These are phyloP conservation scores for Carpinus fangiana DNA, from an alignment of 306 rosid genomes.

Conservation along the genomic window DNA sequence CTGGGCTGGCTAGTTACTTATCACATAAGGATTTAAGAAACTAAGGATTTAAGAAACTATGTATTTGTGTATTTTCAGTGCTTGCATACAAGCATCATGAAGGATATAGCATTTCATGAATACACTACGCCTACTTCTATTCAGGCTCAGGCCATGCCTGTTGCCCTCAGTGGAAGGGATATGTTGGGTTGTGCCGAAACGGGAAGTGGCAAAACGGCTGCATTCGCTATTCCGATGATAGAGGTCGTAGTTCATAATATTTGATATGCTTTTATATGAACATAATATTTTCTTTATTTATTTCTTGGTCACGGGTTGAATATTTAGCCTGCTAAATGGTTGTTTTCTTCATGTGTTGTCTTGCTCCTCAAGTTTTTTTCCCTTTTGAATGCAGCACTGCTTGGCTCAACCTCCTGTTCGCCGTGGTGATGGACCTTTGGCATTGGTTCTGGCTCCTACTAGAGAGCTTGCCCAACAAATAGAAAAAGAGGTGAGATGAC, in stretches of 20 bases:
- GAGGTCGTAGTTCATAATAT: conserved; percentile 49
- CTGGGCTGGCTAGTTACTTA: conserved; percentile 8
- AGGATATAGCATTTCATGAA: conserved; percentile 81
- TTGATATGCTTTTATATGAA: conserved; percentile 21
- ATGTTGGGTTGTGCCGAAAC: conserved; percentile 90
- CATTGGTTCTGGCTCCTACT: conserved; percentile 84
- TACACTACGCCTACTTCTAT: conserved; percentile 88
- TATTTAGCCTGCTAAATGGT: neutral
- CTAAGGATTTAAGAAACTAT: neutral
- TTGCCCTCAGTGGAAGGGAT: conserved; percentile 85
- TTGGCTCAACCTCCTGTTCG: conserved; percentile 68
- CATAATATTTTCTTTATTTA: conserved; percentile 16
- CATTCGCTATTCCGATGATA: conserved; percentile 83
- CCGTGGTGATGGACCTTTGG: conserved; percentile 82
- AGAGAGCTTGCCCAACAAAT: conserved; percentile 96
- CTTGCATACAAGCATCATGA: conserved; percentile 70
- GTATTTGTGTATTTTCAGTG: conserved; percentile 46
- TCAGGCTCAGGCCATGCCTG: conserved; percentile 91
- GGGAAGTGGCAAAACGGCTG: conserved; percentile 92
- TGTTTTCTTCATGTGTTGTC: conserved; percentile 5
- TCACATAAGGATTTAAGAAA: neutral
- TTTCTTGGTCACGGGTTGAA: conserved; percentile 4
- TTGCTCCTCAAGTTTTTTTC: conserved; percentile 3
- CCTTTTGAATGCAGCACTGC: conserved; percentile 54
- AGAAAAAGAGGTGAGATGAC: conserved; percentile 71